These are phyloP conservation scores for Larix sibirica DNA, from an alignment of 83 land plant genomes.

Conservation along the genomic window DNA sequence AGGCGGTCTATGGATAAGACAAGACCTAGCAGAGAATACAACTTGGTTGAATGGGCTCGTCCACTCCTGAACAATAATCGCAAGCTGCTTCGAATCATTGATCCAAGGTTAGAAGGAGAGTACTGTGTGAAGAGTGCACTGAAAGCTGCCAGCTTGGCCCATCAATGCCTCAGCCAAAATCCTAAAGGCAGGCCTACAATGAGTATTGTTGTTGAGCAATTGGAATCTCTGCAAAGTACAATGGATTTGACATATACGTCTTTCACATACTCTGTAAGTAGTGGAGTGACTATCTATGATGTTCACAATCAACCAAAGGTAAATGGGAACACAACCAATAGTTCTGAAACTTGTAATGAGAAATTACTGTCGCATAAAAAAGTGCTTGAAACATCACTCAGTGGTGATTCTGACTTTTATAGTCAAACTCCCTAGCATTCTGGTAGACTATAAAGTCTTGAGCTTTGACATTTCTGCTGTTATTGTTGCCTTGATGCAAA, in stretches of 20 bases:
- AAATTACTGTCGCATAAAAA: constrained; percentile 4
- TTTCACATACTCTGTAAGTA: constrained; percentile 14
- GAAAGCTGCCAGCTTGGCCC: constrained; percentile 62
- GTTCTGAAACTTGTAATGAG: neutral
- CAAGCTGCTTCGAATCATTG: constrained; percentile 51
- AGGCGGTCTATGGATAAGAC: constrained; percentile 71
- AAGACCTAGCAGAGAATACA: constrained; percentile 60
- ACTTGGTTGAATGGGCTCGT: constrained; percentile 76
- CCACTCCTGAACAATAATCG: constrained; percentile 48
- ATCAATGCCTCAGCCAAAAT: constrained; percentile 60
- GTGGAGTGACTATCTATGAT: constrained; percentile 41
- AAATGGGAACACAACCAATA: neutral
- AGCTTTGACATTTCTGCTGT: neutral
- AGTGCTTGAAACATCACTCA: neutral
- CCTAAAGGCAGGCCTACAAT: constrained; percentile 66
- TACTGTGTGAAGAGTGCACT: constrained; percentile 34
- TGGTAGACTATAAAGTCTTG: constrained; percentile 6
- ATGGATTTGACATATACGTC: constrained; percentile 21
- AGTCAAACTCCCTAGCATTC: constrained; percentile 5
- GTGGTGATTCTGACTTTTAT: constrained; percentile 1
- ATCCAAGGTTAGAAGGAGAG: constrained; percentile 70
- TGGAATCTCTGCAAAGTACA: constrained; percentile 31
- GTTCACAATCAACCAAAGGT: constrained; percentile 20
- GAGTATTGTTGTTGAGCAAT: constrained; percentile 59
- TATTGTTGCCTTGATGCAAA: neutral